Evolutionary conservation across 768 basidiomycete genomes (phyloP).

Genomic region (Punctularia strigosozonata): DNA sequence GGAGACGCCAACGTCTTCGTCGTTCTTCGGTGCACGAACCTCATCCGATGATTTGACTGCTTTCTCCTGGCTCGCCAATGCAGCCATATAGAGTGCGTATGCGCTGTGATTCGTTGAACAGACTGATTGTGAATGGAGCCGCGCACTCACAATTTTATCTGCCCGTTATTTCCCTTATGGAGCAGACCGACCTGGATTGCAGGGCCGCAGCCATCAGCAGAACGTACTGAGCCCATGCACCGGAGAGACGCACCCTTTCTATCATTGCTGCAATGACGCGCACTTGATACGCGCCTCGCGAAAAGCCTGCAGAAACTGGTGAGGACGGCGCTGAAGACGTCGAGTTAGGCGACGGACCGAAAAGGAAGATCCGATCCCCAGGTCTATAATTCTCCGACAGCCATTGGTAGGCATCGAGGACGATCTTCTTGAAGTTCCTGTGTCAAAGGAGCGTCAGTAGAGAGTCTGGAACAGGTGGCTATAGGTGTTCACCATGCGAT

Average conservation of each 20-base stretch:
- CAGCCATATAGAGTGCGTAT: slow-evolving; percentile 24
- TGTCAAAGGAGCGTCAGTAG: too few species aligned
- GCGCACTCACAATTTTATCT: slow-evolving; percentile 23
- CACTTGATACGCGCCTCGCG: slow-evolving; percentile 35
- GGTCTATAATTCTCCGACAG: slow-evolving; percentile 24
- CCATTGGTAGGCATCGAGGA: slow-evolving; percentile 28
- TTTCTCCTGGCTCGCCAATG: slow-evolving; percentile 7
- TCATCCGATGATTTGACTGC: too few species aligned
- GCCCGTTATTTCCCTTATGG: slow-evolving; percentile 26
- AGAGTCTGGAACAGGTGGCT: neutral
- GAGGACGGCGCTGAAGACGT: too few species aligned
- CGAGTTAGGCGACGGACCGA: too few species aligned
- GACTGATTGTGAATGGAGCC: slow-evolving; percentile 1
- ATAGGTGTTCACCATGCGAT: slow-evolving; percentile 24
- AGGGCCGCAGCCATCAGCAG: neutral
- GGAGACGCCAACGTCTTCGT: too few species aligned
- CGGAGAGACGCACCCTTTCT: slow-evolving; percentile 15
- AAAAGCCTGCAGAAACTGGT: too few species aligned
- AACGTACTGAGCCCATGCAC: too few species aligned
- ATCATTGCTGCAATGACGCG: slow-evolving; percentile 33
- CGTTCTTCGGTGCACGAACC: too few species aligned
- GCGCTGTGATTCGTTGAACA: slow-evolving; percentile 15
- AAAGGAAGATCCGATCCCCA: slow-evolving; percentile 29
- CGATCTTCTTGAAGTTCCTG: slow-evolving; percentile 24
- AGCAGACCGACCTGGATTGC: slow-evolving; percentile 28